Evolutionary conservation across 352 stramenopile genomes (phyloP).

Genomic region (Pythium rishiriense): DNA sequence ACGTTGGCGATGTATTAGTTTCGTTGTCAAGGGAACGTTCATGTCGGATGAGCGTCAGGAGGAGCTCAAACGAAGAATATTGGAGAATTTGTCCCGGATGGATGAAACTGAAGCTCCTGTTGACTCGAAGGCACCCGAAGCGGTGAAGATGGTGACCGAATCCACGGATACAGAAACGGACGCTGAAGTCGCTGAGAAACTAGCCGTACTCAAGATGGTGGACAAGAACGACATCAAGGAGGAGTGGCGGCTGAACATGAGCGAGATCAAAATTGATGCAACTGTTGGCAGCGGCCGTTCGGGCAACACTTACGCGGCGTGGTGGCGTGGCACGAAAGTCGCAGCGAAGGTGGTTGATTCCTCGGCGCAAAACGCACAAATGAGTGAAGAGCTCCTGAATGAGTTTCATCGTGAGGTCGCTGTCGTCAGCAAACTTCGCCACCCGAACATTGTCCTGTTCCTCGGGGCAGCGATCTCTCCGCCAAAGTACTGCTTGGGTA

Average conservation of each 20-base stretch:
- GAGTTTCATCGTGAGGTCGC: conserved; percentile 86
- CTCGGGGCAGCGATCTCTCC: conserved; percentile 76
- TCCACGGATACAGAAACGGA: conserved; percentile 29
- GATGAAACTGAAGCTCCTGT: conserved; percentile 29
- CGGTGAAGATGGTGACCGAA: conserved; percentile 10
- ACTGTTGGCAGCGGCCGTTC: conserved; percentile 71
- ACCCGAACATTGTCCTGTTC: conserved; percentile 88
- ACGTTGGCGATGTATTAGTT: conserved; percentile 32
- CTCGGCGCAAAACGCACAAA: conserved; percentile 58
- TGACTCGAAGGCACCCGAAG: conserved; percentile 2
- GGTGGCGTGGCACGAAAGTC: conserved; percentile 79
- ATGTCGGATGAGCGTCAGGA: conserved; percentile 77
- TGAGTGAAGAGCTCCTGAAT: conserved; percentile 81
- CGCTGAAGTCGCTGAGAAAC: conserved; percentile 56
- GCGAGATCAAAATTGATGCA: conserved; percentile 72
- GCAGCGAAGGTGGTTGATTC: conserved; percentile 80
- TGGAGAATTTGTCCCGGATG: conserved; percentile 67
- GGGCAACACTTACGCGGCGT: conserved; percentile 76
- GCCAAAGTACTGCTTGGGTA: conserved; percentile 81
- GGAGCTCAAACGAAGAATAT: conserved; percentile 67
- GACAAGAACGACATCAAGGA: conserved; percentile 86
- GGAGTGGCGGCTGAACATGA: conserved; percentile 78
- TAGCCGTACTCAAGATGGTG: conserved; percentile 78
- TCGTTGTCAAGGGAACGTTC: conserved; percentile 81
- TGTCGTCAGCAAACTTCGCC: conserved; percentile 81